Conservation (phyloP, 495 filamentous ascomycete species). For the Penicillium paradoxum region DNA sequence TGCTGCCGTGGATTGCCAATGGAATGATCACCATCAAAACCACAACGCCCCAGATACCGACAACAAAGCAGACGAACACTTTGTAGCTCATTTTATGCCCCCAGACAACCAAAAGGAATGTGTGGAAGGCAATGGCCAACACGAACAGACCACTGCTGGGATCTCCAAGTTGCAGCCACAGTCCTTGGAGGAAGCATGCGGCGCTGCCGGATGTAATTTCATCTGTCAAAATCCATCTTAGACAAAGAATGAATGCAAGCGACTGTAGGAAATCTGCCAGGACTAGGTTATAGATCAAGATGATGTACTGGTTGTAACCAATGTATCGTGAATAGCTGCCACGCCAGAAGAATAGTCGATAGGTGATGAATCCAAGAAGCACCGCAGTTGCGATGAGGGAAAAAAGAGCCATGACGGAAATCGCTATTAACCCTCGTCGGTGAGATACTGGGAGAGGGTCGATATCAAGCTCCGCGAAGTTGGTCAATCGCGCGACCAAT, state of each 20-base stretch:
- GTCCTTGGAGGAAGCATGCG: constrained; percentile 65
- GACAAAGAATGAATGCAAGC: constrained; percentile 61
- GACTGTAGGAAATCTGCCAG: constrained; percentile 71
- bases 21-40: constrained; percentile 54
- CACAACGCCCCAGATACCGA: constrained; percentile 55
- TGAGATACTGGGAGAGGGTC: constrained; percentile 48
- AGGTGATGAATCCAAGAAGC: constrained; percentile 54
- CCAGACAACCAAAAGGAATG: constrained; percentile 59
- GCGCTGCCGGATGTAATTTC: constrained; percentile 51
- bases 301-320: constrained; percentile 65
- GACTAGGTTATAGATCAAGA: constrained; percentile 70
- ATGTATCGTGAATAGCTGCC: constrained; percentile 41
- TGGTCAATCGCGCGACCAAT: constrained; percentile 22
- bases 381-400: constrained; percentile 52
- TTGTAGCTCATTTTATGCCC: constrained; percentile 52
- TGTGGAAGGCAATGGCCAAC: constrained; percentile 64
- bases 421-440: constrained; percentile 48
- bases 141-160: constrained; percentile 66
- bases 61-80: constrained; percentile 47
- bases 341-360: constrained; percentile 54
- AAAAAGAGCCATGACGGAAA: constrained; percentile 53
- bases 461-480: constrained; percentile 19
- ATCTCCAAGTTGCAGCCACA: constrained; percentile 68
- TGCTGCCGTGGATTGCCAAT: constrained; percentile 46
- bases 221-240: constrained; percentile 53